These are phyloP conservation scores for Chaetomium tenue DNA, from an alignment of 495 filamentous ascomycete genomes.

Conservation along the genomic window DNA sequence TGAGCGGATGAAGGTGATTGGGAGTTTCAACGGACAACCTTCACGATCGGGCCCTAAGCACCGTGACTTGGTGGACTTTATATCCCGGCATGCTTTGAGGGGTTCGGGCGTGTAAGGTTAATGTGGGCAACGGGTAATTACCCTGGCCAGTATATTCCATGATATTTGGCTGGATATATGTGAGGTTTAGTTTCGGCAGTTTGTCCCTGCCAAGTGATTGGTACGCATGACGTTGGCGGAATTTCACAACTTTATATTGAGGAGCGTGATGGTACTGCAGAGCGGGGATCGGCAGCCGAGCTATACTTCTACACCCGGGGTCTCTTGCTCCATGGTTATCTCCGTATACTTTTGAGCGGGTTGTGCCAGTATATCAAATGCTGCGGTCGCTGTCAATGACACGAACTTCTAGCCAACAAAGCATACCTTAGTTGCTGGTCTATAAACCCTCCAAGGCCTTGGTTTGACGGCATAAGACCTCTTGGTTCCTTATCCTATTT, in stretches of 20 bases:
- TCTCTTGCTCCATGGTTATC: not conserved
- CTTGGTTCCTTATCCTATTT: too few relatives aligned
- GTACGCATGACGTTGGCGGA: not conserved
- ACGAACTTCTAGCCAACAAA: too few relatives aligned
- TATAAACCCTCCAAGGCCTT: too few relatives aligned
- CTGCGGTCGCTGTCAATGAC: too few relatives aligned
- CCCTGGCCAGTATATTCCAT: slow-evolving; percentile 1
- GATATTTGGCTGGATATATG: not conserved
- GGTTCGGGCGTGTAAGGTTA: not conserved
- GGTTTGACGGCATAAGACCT: too few relatives aligned
- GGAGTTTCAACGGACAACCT: not conserved
- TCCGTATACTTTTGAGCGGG: too few relatives aligned
- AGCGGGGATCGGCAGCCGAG: not conserved
- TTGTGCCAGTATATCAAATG: too few relatives aligned
- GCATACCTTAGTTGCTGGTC: too few relatives aligned
- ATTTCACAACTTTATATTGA: not conserved
- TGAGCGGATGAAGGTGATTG: not conserved
- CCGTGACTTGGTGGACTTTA: not conserved
- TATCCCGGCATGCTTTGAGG: not conserved
- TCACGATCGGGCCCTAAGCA: not conserved
- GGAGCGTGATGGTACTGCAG: not conserved
- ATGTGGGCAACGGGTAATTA: slow-evolving; percentile 16
- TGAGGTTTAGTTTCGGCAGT: slow-evolving; percentile 11
- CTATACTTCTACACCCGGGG: not conserved
- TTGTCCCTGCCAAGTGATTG: slow-evolving; percentile 12